These are phyloP conservation scores for Plantago ovata DNA, from an alignment of 257 asterid genomes.

Conservation along the genomic window DNA sequence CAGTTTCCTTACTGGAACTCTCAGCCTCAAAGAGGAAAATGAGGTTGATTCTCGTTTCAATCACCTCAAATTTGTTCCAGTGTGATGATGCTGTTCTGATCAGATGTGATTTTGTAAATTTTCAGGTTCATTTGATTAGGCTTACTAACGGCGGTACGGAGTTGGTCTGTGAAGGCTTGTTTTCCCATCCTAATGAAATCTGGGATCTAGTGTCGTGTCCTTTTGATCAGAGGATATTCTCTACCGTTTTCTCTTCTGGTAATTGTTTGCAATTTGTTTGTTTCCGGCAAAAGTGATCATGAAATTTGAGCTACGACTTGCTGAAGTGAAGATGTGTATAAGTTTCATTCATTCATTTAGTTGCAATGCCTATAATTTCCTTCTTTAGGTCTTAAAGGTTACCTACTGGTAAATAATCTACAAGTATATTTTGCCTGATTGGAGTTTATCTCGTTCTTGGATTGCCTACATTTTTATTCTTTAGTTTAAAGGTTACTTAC, in stretches of 20 bases:
- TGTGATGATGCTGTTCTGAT: conserved; percentile 18
- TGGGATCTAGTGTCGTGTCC: conserved; percentile 98
- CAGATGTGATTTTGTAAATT: conserved; percentile 18
- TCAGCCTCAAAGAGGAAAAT: conserved; percentile 95
- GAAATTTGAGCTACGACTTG: too few species aligned
- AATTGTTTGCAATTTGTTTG: conserved; percentile 10
- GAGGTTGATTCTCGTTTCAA: conserved; percentile 41
- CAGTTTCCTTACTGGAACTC: conserved; percentile 84
- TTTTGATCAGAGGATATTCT: conserved; percentile 87
- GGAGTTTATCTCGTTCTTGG: too few species aligned
- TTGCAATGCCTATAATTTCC: too few species aligned
- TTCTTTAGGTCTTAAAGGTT: too few species aligned
- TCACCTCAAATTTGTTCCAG: conserved; percentile 5
- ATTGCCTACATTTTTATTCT: too few species aligned
- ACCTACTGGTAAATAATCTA: too few species aligned
- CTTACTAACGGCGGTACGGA: conserved; percentile 73
- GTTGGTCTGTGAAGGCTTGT: conserved; percentile 90
- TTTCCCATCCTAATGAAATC: conserved; percentile 86
- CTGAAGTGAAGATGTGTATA: too few species aligned
- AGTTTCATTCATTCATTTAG: too few species aligned
- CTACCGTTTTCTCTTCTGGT: conserved; percentile 90
- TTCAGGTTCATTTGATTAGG: conserved; percentile 90
- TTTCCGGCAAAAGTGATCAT: conserved; percentile 1
- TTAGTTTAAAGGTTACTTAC: too few species aligned
- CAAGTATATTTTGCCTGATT: too few species aligned